Base-by-base conservation (phyloP, 306 rosid genomes). In the Hylodesmum podocarpum region DNA sequence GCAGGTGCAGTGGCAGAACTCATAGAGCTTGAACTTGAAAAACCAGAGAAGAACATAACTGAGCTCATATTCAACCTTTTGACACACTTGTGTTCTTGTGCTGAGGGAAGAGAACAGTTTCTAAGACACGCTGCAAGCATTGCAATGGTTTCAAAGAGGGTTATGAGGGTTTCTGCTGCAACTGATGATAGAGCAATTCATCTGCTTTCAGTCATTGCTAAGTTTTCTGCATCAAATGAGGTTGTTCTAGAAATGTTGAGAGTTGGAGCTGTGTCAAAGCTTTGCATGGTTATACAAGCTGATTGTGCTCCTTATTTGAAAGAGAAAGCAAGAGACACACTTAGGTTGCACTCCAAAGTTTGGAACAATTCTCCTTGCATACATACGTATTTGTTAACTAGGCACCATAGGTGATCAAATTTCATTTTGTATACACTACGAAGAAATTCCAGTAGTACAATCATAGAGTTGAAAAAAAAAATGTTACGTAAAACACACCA, bases 351-450 rank as follows among this genome's bases (percentile, higher is more conserved):
- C 65, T 88, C 97, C 44, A 79, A 67, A 5, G 70, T 68, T 21
- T 94, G 98, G 98, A 87, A 70, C 6, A 70, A 88, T 77, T 86
- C 97, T 15, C 96, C 97, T 58, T 91, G 97, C 39, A 86, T 90
- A 82, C 86, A 85, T 31, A 31, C 81, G 2, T 89, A 91, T 75
- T 74, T 91, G 78, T 29, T 87, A n/a, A 90, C 96, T 28, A 86
- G 93, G 59, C 58, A 88, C 49, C 94, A 82, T 64, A 81, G 89
- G 62, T 87, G 83, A 79, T 67, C 10, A 14, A 33, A 24, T n/a
- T 41, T 8, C 16, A 33, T 3, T 2, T 22, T 22, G 0, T 5
- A 11, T 13, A 27, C 6, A 55, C 36, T 8, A 12, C 13, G 16
- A 18, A 57, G 11, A 57, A 57, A 57, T 2, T 57, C 11, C 28